Percentiles rank a stretch among this genome's conserved stretches.
Conservation (phyloP, 345 rosid species). For the Ceriops tagal region DNA sequence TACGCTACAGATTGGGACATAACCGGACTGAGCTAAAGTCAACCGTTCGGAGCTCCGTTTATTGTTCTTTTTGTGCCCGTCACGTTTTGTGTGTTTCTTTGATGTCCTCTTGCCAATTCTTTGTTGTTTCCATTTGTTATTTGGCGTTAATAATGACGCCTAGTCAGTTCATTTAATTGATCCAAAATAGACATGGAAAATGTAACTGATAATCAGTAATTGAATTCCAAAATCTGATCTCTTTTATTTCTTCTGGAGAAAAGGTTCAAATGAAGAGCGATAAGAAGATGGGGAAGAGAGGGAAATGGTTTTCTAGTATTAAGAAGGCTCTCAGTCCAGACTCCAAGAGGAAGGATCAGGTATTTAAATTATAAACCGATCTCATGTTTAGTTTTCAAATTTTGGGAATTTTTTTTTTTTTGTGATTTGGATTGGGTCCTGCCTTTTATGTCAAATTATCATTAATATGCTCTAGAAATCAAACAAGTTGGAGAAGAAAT, state of each 20-base stretch:
- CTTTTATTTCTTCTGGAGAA: constrained; percentile 5
- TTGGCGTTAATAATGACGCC: background rate
- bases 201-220: background rate
- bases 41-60: background rate
- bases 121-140: background rate
- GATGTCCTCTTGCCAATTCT: background rate
- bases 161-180: background rate
- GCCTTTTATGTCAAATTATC: background rate
- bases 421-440: background rate
- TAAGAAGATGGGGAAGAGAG: constrained; percentile 83
- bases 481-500: constrained; percentile 50
- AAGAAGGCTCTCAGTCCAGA: constrained; percentile 85
- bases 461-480: constrained; percentile 8
- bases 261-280: constrained; percentile 31
- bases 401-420: constrained; percentile 1
- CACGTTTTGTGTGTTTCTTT: background rate
- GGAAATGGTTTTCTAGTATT: constrained; percentile 84
- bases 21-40: background rate
- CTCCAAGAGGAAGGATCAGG: constrained; percentile 55
- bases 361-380: constrained; percentile 9
- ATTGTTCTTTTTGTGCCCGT: background rate
- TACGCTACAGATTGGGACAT: background rate
- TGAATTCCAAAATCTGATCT: background rate
- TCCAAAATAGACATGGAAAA: background rate
- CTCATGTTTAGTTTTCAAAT: background rate